phyloP scores from a whole-genome alignment of 129 eudicot species.

The Flaveria bidentis region DNA sequence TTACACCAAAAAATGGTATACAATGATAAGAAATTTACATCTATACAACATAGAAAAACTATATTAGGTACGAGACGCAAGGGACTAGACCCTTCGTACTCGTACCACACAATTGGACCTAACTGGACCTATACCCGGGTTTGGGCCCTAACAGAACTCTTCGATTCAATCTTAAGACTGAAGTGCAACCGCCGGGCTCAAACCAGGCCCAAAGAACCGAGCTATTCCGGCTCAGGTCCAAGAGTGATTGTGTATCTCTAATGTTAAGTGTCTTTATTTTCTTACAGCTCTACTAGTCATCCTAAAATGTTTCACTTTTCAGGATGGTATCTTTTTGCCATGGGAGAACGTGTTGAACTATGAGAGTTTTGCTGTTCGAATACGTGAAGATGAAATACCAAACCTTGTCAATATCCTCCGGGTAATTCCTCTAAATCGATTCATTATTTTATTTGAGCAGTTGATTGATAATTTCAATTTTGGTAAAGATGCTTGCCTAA shows the following conservation, averaged over 20 bases:
- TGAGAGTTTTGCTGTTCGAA: slow-evolving; percentile 92
- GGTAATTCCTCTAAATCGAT: slow-evolving; percentile 44
- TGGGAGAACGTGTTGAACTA: slow-evolving; percentile 90
- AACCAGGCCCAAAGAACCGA: not conserved
- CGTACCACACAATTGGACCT: not conserved
- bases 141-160: too few relatives aligned
- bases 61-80: not conserved
- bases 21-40: not conserved
- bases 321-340: slow-evolving; percentile 94
- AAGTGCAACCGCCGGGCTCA: not conserved
- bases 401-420: slow-evolving; percentile 78
- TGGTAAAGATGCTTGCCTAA: too few relatives aligned
- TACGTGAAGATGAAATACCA: slow-evolving; percentile 86
- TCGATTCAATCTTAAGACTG: not conserved
- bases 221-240: not conserved
- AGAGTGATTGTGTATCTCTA: not conserved
- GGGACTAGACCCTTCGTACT: not conserved
- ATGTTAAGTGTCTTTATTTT: not conserved
- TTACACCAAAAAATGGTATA: not conserved
- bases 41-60: not conserved
- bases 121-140: not conserved
- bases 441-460: not conserved
- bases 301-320: slow-evolving; percentile 18
- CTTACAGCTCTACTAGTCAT: not conserved
- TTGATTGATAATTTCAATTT: slow-evolving; percentile 6